Conservation (phyloP, 106 monocot species). For the Dioscorea zingiberensis region DNA sequence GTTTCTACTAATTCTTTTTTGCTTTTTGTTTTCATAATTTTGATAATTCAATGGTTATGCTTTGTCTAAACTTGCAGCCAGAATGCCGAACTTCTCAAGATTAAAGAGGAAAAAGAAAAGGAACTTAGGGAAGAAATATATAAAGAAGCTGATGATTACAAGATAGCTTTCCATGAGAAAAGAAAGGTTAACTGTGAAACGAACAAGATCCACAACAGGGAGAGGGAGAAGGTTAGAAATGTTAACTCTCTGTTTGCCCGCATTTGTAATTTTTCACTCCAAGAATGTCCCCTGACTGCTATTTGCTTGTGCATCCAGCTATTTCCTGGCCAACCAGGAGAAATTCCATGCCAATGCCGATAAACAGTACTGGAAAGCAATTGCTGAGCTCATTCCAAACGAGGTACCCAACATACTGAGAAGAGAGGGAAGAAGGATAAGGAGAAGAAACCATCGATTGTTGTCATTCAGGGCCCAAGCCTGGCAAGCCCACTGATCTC, state of each 20-base stretch:
- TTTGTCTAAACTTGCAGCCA: conserved; percentile 18
- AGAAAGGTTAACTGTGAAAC: conserved; percentile 35
- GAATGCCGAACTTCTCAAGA: conserved; percentile 52
- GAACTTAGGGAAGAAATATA: conserved; percentile 44
- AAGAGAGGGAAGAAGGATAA: conserved; percentile 61
- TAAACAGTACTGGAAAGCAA: conserved; percentile 83
- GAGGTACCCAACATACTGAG: conserved; percentile 63
- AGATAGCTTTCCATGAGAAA: conserved; percentile 64
- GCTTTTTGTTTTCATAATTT: no score
- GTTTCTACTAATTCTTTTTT: no score
- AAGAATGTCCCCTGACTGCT: no score
- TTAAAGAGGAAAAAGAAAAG: conserved; percentile 53
- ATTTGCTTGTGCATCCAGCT: conserved; percentile 18
- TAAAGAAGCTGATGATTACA: conserved; percentile 71
- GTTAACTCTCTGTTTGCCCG: no score
- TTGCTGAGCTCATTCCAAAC: conserved; percentile 64
- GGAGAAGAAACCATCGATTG: conserved; percentile 57
- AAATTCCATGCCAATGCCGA: conserved; percentile 59
- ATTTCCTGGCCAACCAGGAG: conserved; percentile 55
- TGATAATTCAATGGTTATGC: not conserved
- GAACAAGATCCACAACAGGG: conserved; percentile 61
- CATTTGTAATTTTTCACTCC: no score
- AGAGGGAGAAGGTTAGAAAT: conserved; percentile 63
- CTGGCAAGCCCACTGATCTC: conserved; percentile 78
- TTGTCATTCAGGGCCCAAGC: conserved; percentile 68